phyloP scores from a whole-genome alignment of 805 yeast species.

The Hyphopichia homilentoma region DNA sequence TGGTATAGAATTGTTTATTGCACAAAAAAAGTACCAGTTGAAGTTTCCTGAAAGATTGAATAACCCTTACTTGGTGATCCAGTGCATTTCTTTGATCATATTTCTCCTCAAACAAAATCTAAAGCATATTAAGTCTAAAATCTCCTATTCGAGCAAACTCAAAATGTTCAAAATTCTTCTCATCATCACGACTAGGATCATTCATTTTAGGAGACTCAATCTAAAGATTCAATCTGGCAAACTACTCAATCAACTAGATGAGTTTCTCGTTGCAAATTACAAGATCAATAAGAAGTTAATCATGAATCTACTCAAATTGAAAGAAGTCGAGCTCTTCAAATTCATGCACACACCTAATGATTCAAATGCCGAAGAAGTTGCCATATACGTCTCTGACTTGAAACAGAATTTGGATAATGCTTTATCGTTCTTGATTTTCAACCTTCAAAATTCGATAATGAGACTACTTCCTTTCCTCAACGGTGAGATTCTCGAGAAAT shows the following conservation, averaged over 20 bases:
- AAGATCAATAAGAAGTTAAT: slow-evolving; percentile 35
- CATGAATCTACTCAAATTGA: slow-evolving; percentile 24
- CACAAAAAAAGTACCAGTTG: slow-evolving; percentile 14
- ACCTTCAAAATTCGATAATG: slow-evolving; percentile 23
- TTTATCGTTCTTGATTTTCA: slow-evolving; percentile 24
- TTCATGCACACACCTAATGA: slow-evolving; percentile 3
- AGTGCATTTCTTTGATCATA: slow-evolving; percentile 16
- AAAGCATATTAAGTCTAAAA: background rate
- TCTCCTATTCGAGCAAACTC: slow-evolving; percentile 8
- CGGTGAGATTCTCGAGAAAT: slow-evolving; percentile 37
- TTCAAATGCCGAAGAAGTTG: slow-evolving; percentile 3
- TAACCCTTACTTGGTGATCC: slow-evolving; percentile 1
- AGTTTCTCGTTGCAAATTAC: slow-evolving; percentile 30
- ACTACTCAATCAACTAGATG: slow-evolving; percentile 19
- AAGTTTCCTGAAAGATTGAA: slow-evolving; percentile 3
- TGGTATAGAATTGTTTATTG: slow-evolving; percentile 15
- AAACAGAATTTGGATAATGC: slow-evolving; percentile 19
- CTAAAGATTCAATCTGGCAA: slow-evolving; percentile 20
- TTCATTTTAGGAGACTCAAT: slow-evolving; percentile 22
- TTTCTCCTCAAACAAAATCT: slow-evolving; percentile 21
- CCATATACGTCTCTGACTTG: slow-evolving; percentile 4
- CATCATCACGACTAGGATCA: slow-evolving; percentile 22
- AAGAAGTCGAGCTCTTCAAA: slow-evolving; percentile 27
- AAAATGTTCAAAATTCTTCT: slow-evolving; percentile 29
- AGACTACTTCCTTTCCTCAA: slow-evolving; percentile 29